Evolutionary conservation across 2,329 filamentous ascomycete genomes (phyloP).

Genomic region (Talaromyces sp.): DNA sequence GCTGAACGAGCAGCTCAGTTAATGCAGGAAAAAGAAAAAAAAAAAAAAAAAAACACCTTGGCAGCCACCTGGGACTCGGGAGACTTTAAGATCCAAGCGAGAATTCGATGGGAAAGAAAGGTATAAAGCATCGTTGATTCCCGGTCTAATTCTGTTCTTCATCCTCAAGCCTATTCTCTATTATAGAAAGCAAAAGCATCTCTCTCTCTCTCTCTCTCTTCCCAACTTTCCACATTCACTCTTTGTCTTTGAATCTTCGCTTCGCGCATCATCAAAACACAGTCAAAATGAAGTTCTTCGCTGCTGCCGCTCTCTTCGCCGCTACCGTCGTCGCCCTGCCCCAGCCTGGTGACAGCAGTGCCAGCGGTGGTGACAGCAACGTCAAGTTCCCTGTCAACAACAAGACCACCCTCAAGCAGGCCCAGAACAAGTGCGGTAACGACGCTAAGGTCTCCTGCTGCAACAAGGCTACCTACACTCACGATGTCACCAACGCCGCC

Average conservation of each 20-base stretch:
- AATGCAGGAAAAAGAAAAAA: background rate
- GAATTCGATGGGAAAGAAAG: background rate
- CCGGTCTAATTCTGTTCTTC: background rate
- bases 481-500: constrained; percentile 23
- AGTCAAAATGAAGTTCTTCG: constrained; percentile 33
- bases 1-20: too few relatives aligned
- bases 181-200: constrained; percentile 3
- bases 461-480: constrained; percentile 33
- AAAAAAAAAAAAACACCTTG: background rate
- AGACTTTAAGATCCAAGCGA: background rate
- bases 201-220: too few relatives aligned
- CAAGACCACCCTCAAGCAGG: constrained; percentile 19
- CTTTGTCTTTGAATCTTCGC: background rate
- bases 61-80: too few relatives aligned
- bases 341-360: constrained; percentile 1
- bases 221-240: constrained; percentile 2
- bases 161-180: constrained; percentile 13
- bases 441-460: constrained; percentile 31
- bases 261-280: constrained; percentile 1
- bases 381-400: constrained; percentile 3
- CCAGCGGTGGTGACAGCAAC: constrained; percentile 13
- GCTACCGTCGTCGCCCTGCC: constrained; percentile 28
- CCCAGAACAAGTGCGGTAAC: constrained; percentile 29
- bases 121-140: constrained; percentile 26
- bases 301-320: constrained; percentile 26